Base-by-base conservation (phyloP, 768 basidiomycete species). In the Termitomyces sp. region DNA sequence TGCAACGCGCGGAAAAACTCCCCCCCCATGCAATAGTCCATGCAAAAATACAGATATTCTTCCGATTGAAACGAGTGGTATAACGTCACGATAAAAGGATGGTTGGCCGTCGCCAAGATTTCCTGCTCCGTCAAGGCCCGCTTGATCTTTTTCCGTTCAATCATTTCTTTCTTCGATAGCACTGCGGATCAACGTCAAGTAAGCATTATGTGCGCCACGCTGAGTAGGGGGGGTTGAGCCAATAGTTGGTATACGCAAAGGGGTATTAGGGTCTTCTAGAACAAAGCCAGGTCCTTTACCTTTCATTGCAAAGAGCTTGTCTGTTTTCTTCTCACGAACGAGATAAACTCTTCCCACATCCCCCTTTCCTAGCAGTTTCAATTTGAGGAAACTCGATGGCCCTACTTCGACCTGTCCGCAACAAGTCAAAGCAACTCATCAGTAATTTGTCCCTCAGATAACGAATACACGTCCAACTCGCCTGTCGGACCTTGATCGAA, bases 61-160 rank as follows among this genome's bases (percentile, higher is more conserved):
- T 95, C 92, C 14, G 94, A 98, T 74, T 99, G 97, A 78, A 99
- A 99, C 3, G 96, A 98, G 73, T 99, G 97, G 73, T 98, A 91
- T 37, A 99, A 84, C 25, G 97, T 98, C 66, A 99, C 96, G 73
- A 99, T 99, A 80, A 99, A 99, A 1, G 97, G 97, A 69, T 98
- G 97, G 67, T 99, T 99, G 32, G 97, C 92, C 23, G 95, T 96
- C 9, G 96, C 96, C 42, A 99, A 82, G 63, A 99, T 99, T 73
- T 98, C 97, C 76, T 98, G 97, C 73, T 99, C 97, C 4, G 97
- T 98, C 66, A 99, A 70, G 9, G 96, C 97, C 59, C 97, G 86
- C 72, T 99, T 99, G 77, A 99, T 96, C 80, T 99, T 99, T 78
- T 96, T 97, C 65, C 97, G 86, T 76, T 96, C 94, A 71, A 99